phyloP scores from a whole-genome alignment of 2,329 filamentous ascomycete genomes.

The Fusarium tupiense region DNA sequence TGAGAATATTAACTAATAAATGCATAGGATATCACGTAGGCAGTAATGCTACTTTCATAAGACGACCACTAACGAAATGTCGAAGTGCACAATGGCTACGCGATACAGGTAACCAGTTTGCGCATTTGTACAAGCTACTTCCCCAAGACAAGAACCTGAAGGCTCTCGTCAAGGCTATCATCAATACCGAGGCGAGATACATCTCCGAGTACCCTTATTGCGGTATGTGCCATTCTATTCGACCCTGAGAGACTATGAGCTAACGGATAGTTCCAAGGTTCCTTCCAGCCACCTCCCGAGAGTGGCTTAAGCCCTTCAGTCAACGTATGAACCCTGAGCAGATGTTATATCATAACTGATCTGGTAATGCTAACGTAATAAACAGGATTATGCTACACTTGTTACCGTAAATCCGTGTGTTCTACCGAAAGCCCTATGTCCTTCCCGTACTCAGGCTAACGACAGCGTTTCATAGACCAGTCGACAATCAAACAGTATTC shows the following conservation, averaged over 20 bases:
- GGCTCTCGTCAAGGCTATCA: constrained; percentile 15
- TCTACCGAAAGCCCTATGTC: accelerated
- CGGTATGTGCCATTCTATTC: background rate
- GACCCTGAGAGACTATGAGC: accelerated
- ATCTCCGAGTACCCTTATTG: constrained; percentile 21
- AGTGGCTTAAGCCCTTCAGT: constrained; percentile 14
- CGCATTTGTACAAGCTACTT: constrained; percentile 16
- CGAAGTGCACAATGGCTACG: constrained; percentile 17
- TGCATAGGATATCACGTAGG: constrained; percentile 5
- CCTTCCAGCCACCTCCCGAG: constrained; percentile 18
- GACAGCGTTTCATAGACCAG: background rate
- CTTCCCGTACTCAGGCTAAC: background rate
- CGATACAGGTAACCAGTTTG: constrained; percentile 20
- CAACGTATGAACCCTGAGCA: background rate
- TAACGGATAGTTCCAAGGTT: background rate
- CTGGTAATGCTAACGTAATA: background rate
- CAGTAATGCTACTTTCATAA: accelerated
- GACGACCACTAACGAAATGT: background rate
- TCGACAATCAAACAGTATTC: constrained; percentile 17
- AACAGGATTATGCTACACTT: constrained; percentile 13
- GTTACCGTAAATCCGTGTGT: constrained; percentile 13
- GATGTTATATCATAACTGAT: background rate
- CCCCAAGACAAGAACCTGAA: constrained; percentile 13
- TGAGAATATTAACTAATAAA: background rate
- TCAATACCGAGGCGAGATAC: constrained; percentile 23